Evolutionary conservation across 306 rosid species (phyloP).

Genomic region (Rosa lucieae): DNA sequence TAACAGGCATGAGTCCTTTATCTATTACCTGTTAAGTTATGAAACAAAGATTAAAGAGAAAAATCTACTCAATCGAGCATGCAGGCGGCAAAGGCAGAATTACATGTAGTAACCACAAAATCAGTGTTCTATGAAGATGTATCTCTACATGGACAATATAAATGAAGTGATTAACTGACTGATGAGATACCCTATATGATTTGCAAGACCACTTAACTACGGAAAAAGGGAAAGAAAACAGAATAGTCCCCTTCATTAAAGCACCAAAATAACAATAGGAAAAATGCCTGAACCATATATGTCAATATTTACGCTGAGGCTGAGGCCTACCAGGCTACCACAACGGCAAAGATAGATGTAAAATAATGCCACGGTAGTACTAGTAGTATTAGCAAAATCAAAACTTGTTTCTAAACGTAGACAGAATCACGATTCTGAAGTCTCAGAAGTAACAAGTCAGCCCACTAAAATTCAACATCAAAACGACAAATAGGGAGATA

Average conservation of each 20-base stretch:
- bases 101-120: neutral
- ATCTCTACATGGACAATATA: neutral
- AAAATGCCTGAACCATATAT: neutral
- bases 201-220: neutral
- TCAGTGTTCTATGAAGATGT: neutral
- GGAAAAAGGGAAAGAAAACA: neutral
- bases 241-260: neutral
- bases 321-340: neutral
- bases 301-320: neutral
- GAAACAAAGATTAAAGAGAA: neutral
- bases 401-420: neutral
- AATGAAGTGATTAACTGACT: neutral
- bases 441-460: neutral
- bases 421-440: neutral
- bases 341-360: no score
- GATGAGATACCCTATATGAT: neutral
- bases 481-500: neutral
- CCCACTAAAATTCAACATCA: neutral
- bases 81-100: neutral
- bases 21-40: neutral
- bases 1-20: neutral
- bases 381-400: neutral
- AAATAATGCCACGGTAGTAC: neutral
- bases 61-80: neutral
- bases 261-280: neutral